Evolutionary conservation across 1,284 basidiomycete species (phyloP), one percentile per base, ranked within the genome.

Genomic region (Ceratorhiza oryzae-sativae): DNA sequence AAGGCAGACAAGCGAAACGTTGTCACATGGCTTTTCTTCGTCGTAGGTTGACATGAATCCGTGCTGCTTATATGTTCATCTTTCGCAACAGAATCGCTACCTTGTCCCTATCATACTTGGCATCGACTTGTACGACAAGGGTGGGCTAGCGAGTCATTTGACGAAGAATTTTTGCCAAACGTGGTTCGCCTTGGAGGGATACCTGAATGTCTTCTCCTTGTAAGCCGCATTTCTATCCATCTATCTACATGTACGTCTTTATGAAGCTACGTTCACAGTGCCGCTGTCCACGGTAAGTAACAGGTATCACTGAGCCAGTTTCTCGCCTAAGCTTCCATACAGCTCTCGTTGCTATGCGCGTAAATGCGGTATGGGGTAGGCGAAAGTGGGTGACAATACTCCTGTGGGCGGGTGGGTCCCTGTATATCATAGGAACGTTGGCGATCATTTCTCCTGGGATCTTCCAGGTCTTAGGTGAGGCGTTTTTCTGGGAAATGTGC

Each of bases 71-170:
- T 32, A 58, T 32, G 62, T 30, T 70, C n/a, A 70, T 49, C 0
- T 10, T 23, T 51, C 41, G 12, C 25, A 30, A 32, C n/a, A 59
- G 32, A 73, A 73, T 46, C 70, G 73, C 18, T 73, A 73, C 32
- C 13, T 71, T 20, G 71, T 74, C 1, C 73, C 73, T 34, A 46
- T 72, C 20, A 48, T 74, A 27, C 49, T 74, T 12, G 61, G 60
- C n/a, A 72, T 72, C 51, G 71, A 74, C 51, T 18, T 74, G 30
- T 74, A 67, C 48, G 73, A 68, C 36, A 74, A 62, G 49, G 71
- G 71, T 18, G 73, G 73, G 5, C 32, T 72, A 0, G 73, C 73
- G 6, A 73, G 51, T 27, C 42, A 61, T 34, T 55, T 71, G 42
- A 59, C 73, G 9, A 48, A 42, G 25, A 39, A 30, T 1, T 70